These are phyloP conservation scores for Septoria linicola DNA, from an alignment of 2,329 filamentous ascomycete species.

Conservation along the genomic window DNA sequence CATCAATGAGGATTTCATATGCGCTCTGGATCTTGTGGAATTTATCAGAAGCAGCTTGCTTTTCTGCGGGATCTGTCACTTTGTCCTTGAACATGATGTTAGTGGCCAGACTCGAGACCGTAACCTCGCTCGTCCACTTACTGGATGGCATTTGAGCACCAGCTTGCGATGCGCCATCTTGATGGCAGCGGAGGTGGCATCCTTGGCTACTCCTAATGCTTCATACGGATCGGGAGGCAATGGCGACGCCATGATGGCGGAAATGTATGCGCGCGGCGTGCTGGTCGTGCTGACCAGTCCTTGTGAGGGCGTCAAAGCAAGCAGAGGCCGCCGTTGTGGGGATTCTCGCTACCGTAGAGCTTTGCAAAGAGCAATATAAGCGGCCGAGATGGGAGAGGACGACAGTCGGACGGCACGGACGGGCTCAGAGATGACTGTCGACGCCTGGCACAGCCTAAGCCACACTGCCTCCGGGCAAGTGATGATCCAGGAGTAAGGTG, in stretches of 20 bases:
- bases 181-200: constrained; percentile 74
- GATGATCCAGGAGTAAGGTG: background rate
- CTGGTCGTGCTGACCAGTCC: constrained; percentile 19
- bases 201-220: constrained; percentile 69
- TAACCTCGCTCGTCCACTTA: background rate
- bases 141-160: constrained; percentile 75
- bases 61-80: constrained; percentile 67
- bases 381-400: background rate
- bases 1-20: constrained; percentile 85
- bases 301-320: constrained; percentile 7
- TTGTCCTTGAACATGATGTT: constrained; percentile 46
- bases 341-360: background rate
- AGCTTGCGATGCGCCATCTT: constrained; percentile 89
- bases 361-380: background rate
- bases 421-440: background rate
- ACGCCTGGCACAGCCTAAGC: background rate
- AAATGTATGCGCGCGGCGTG: background rate
- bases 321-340: constrained; percentile 3
- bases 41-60: constrained; percentile 76
- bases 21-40: constrained; percentile 92
- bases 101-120: background rate
- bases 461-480: background rate
- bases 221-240: constrained; percentile 75
- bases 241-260: constrained; percentile 24
- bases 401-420: too few relatives aligned